Evolutionary conservation across 805 yeast genomes (phyloP).

Genomic region (Starmerella apicola): DNA sequence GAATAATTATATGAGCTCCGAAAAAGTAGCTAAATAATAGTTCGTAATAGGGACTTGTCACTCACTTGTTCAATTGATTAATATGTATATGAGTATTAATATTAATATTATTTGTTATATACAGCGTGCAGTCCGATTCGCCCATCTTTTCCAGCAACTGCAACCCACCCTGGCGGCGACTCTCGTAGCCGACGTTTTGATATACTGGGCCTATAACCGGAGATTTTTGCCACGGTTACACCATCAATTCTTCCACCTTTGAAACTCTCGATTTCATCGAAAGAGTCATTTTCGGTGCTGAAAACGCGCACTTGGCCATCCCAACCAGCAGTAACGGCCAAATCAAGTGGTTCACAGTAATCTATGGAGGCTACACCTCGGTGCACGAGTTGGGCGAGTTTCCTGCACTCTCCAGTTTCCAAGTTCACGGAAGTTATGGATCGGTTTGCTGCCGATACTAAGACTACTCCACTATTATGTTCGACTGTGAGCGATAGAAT

Average conservation of each 20-base stretch:
- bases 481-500: slow-evolving; percentile 22
- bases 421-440: slow-evolving; percentile 15
- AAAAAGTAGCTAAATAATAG: not conserved
- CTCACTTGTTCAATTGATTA: not conserved
- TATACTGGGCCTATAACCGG: not conserved
- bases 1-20: too few relatives aligned
- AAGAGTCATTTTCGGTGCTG: slow-evolving; percentile 9
- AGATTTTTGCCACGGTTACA: slow-evolving; percentile 15
- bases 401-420: slow-evolving; percentile 5
- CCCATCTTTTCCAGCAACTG: slow-evolving; percentile 47
- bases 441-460: slow-evolving; percentile 27
- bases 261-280: slow-evolving; percentile 27
- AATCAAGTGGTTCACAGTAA: slow-evolving; percentile 19
- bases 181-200: slow-evolving; percentile 11
- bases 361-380: slow-evolving; percentile 24
- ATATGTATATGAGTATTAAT: not conserved
- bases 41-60: too few relatives aligned
- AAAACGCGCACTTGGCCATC: slow-evolving; percentile 29
- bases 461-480: slow-evolving; percentile 17
- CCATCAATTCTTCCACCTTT: slow-evolving; percentile 25
- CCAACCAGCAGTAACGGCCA: slow-evolving; percentile 30
- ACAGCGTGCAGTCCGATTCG: slow-evolving; percentile 34
- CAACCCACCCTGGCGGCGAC: slow-evolving; percentile 26
- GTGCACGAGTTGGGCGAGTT: slow-evolving; percentile 10
- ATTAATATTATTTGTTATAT: not conserved